Percentiles rank a stretch among this genome's conserved stretches.
These are phyloP conservation scores for Geotrichum candidum DNA, from an alignment of 1,139 yeast genomes.

Conservation along the genomic window DNA sequence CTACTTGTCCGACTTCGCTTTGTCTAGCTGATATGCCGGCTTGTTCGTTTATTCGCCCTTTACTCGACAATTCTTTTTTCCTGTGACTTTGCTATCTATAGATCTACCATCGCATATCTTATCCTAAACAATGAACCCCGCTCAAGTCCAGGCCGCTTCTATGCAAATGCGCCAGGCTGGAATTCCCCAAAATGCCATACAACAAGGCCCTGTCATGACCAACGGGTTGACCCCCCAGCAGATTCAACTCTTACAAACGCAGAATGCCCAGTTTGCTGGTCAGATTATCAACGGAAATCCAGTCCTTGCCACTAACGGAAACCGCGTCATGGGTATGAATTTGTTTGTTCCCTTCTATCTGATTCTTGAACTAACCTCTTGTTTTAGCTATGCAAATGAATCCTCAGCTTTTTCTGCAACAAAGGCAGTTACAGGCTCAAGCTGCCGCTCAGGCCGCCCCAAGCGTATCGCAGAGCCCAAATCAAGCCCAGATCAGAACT, in stretches of 20 bases:
- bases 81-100: not conserved
- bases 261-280: constrained; percentile 8
- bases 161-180: constrained; percentile 14
- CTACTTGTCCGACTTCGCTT: too few species aligned
- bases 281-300: constrained; percentile 15
- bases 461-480: constrained; percentile 4
- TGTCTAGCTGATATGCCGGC: constrained; percentile 8
- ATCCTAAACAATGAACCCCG: constrained; percentile 7
- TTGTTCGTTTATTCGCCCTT: not conserved
- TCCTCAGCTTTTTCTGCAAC: constrained; percentile 15
- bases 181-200: constrained; percentile 11
- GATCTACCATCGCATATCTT: not conserved
- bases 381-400: constrained; percentile 17
- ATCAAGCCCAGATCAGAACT: constrained; percentile 7
- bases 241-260: constrained; percentile 11
- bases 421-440: constrained; percentile 12
- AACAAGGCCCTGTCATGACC: constrained; percentile 9
- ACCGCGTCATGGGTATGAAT: constrained; percentile 11
- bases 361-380: not conserved
- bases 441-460: constrained; percentile 8
- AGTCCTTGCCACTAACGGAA: constrained; percentile 8
- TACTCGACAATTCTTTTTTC: not conserved
- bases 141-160: constrained; percentile 10
- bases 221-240: constrained; percentile 11
- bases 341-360: not conserved